A percentile compares a stretch with the other conserved stretches of the same genome.
phyloP scores from a whole-genome alignment of 2,329 filamentous ascomycete species.

The Conoideocrella luteorostrata region DNA sequence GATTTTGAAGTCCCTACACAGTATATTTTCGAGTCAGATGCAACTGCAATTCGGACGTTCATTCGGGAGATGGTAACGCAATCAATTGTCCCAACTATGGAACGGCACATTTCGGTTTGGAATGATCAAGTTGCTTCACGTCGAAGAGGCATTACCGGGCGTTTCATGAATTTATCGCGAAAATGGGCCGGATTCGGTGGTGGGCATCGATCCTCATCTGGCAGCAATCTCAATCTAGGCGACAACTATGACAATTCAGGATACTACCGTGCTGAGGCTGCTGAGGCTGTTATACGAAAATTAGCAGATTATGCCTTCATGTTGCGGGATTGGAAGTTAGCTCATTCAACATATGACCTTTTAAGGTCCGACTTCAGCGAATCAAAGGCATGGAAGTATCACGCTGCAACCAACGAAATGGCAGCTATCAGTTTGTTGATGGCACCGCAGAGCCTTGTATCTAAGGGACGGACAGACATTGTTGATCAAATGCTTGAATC shows the following conservation, averaged over 20 bases:
- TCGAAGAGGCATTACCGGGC: slow-evolving; percentile 78
- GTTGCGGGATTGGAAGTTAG: slow-evolving; percentile 91
- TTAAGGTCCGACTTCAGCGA: slow-evolving; percentile 83
- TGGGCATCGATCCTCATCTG: slow-evolving; percentile 53
- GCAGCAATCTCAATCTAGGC: slow-evolving; percentile 41
- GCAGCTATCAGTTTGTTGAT: slow-evolving; percentile 77
- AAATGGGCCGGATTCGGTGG: slow-evolving; percentile 80
- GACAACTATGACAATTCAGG: slow-evolving; percentile 76
- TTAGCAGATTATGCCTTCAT: slow-evolving; percentile 94
- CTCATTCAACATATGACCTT: slow-evolving; percentile 86
- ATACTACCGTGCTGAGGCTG: slow-evolving; percentile 75
- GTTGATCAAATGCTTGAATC: slow-evolving; percentile 85
- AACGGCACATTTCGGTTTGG: slow-evolving; percentile 84
- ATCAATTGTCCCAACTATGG: slow-evolving; percentile 93
- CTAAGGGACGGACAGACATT: slow-evolving; percentile 72
- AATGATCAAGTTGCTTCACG: slow-evolving; percentile 95
- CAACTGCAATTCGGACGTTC: slow-evolving; percentile 79
- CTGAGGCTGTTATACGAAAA: slow-evolving; percentile 88
- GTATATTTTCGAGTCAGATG: slow-evolving; percentile 89
- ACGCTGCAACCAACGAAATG: slow-evolving; percentile 95
- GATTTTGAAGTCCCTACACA: slow-evolving; percentile 64
- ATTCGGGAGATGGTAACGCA: slow-evolving; percentile 93
- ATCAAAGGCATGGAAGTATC: slow-evolving; percentile 94
- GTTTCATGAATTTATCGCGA: slow-evolving; percentile 91
- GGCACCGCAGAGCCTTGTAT: slow-evolving; percentile 62